These are phyloP conservation scores for Hypoxylon sp. DNA, from an alignment of 2,329 filamentous ascomycete species.

Conservation along the genomic window DNA sequence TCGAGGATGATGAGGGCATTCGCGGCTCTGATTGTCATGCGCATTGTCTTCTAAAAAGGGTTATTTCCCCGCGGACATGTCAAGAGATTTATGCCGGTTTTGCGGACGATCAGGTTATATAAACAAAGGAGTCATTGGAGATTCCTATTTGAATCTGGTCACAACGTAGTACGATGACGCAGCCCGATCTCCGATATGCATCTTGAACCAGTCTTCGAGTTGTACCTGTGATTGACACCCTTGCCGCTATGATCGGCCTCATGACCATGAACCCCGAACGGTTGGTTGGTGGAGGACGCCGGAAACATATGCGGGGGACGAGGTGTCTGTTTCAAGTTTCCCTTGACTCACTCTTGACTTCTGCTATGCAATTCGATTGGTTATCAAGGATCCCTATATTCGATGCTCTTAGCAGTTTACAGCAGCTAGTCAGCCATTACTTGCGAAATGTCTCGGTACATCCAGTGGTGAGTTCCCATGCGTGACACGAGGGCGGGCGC, in stretches of 20 bases:
- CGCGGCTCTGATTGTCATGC: background rate
- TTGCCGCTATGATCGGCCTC: slow-evolving; percentile 31
- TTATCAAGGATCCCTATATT: background rate
- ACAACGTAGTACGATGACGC: slow-evolving; percentile 36
- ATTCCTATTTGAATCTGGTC: slow-evolving; percentile 21
- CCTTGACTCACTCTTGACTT: slow-evolving; percentile 4
- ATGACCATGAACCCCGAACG: slow-evolving; percentile 20
- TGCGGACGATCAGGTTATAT: background rate
- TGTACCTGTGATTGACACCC: slow-evolving; percentile 30
- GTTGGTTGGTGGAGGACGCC: slow-evolving; percentile 32
- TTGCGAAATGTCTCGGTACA: slow-evolving; percentile 23
- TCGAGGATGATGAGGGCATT: slow-evolving; percentile 6
- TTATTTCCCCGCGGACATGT: background rate
- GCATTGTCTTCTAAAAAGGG: slow-evolving; percentile 12
- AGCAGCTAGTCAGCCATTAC: background rate
- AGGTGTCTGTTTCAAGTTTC: slow-evolving; percentile 24
- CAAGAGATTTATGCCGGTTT: background rate
- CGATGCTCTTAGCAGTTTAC: background rate
- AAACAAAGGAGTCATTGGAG: background rate
- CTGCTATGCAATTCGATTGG: slow-evolving; percentile 18
- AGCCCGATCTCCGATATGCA: slow-evolving; percentile 9
- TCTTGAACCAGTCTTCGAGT: slow-evolving; percentile 15
- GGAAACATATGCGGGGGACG: slow-evolving; percentile 26
- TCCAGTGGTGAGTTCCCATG: background rate
- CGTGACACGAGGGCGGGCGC: background rate